These are phyloP conservation scores for Chamaenerion angustifolium DNA, from an alignment of 345 rosid species.

Conservation along the genomic window DNA sequence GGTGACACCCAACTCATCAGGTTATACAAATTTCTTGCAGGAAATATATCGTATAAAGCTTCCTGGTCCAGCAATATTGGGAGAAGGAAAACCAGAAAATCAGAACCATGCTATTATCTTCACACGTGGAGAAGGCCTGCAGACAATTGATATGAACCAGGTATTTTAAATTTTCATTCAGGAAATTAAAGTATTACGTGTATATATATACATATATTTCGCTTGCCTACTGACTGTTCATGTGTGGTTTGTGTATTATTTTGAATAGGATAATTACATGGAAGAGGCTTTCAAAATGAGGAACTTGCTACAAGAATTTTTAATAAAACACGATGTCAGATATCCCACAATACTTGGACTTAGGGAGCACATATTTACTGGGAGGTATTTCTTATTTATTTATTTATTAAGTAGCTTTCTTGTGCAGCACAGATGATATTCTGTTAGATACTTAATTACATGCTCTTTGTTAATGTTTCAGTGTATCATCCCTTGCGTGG, in stretches of 20 bases:
- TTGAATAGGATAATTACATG: constrained; percentile 85
- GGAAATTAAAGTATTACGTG: not conserved
- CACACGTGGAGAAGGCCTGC: constrained; percentile 96
- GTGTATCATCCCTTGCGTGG: constrained; percentile 99
- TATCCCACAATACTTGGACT: constrained; percentile 86
- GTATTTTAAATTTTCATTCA: constrained; percentile 16
- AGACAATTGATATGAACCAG: constrained; percentile 99
- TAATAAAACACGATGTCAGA: constrained; percentile 78
- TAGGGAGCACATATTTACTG: constrained; percentile 97
- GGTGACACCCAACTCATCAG: too few species aligned
- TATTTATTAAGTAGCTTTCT: too few species aligned
- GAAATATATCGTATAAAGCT: constrained; percentile 87
- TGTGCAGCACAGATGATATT: too few species aligned
- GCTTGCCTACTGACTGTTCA: not conserved
- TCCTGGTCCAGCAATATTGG: constrained; percentile 94
- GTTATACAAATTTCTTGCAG: constrained; percentile 19
- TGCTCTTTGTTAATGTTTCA: constrained; percentile 16
- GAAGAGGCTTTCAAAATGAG: constrained; percentile 99
- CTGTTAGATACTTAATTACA: not conserved
- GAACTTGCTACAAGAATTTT: constrained; percentile 87
- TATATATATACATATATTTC: not conserved
- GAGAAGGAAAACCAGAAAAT: constrained; percentile 99
- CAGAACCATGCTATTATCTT: constrained; percentile 96
- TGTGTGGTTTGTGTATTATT: constrained; percentile 1
- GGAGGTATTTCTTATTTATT: constrained; percentile 33